Evolutionary conservation across 2,329 filamentous ascomycete genomes (phyloP).

Genomic region (Diaporthe aspalathi): DNA sequence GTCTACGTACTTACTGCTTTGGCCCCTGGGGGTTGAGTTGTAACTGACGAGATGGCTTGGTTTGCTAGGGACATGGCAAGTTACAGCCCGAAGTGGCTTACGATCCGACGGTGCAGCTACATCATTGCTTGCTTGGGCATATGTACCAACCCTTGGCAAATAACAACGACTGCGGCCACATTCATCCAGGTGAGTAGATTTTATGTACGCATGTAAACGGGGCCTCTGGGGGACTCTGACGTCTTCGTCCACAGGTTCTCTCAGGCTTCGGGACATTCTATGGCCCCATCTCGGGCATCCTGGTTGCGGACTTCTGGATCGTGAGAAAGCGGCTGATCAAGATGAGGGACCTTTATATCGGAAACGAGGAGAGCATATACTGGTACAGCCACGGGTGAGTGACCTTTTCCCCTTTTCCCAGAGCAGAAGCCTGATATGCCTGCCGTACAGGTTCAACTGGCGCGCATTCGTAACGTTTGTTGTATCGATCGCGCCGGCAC

Average conservation of each 20-base stretch:
- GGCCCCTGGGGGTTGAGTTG: no score
- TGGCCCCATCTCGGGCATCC: constrained; percentile 40
- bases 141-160: constrained; percentile 34
- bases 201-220: no score
- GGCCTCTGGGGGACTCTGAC: neutral
- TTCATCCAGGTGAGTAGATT: constrained; percentile 26
- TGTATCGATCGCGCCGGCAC: constrained; percentile 27
- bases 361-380: constrained; percentile 42
- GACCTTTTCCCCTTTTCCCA: no score
- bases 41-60: neutral
- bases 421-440: neutral
- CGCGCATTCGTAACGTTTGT: constrained; percentile 39
- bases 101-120: constrained; percentile 30
- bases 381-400: constrained; percentile 38
- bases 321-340: constrained; percentile 40
- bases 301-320: constrained; percentile 42
- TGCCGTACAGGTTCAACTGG: constrained; percentile 36
- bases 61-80: constrained; percentile 24
- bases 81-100: constrained; percentile 30
- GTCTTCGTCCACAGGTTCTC: constrained; percentile 34
- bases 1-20: no score
- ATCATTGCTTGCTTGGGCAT: constrained; percentile 31
- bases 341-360: constrained; percentile 41
- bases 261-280: constrained; percentile 43
- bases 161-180: constrained; percentile 33